Evolutionary conservation across 2,329 filamentous ascomycete genomes (phyloP), one percentile per base, ranked within the genome.

Genomic region (Phoma sp.): DNA sequence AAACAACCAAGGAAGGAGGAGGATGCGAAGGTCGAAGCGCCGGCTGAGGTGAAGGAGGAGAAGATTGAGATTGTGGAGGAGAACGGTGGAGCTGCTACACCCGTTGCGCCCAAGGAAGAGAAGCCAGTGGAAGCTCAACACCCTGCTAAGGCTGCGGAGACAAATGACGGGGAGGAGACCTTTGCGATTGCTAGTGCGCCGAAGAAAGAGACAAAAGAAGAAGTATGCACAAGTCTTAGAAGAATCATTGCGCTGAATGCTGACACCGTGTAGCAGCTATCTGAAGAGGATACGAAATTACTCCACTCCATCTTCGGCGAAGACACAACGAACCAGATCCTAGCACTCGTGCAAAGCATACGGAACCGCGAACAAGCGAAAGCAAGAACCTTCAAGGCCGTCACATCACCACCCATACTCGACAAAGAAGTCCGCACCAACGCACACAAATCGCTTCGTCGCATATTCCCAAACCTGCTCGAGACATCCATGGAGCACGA

Each of bases 401-500:
- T 89, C 33, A 77, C 77, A 10, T 83, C 84, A 1, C 74, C 79
- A 7, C 76, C 80, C 4, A 84, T 90, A 35, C 74, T 78, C 4
- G 86, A 89, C 63, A 87, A 87, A 61, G 81, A 83, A 17, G 71
- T 81, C 51, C 85, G 88, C 7, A 86, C 85, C 33, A 78, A 83
- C 58, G 83, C 89, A 7, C 88, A 91, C 70, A 78, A 85, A 61
- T 78, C 81, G 8, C 80, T 96, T 40, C 90, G 93, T 24, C 88
- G 88, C 36, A 88, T 96, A 57, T 96, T 96, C 74, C 80, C 81
- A n/a, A 88, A 87, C 2, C 84, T 85, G 51, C 82, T 96, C 45
- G 91, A 96, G 54, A 96, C 91, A 1, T 81, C 80, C 17, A 96
- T 92, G 40, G 85, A 88, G 57, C 86, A 88, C 55, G 85, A 90